Evolutionary conservation across 1,284 basidiomycete genomes (phyloP).

Genomic region (Irpex rosettiformis): DNA sequence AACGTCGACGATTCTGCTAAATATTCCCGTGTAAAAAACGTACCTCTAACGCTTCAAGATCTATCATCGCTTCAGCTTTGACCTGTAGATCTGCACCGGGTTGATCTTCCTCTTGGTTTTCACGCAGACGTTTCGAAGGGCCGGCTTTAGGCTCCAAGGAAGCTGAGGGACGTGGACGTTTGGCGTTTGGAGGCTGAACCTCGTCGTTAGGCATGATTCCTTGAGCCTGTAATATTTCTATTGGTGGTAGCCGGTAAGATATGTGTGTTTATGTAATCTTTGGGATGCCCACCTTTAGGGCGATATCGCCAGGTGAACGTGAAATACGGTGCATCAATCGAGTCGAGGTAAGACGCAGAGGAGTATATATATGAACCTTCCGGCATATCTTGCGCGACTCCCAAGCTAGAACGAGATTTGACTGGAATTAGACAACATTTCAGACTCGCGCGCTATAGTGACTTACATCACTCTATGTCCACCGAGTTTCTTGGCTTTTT

Average conservation of each 20-base stretch:
- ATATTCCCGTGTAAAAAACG: background rate
- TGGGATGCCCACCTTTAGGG: background rate
- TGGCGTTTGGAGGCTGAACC: background rate
- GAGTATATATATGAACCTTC: too few species aligned
- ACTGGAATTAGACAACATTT: too few species aligned
- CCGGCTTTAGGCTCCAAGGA: background rate
- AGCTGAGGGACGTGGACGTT: background rate
- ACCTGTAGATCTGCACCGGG: background rate
- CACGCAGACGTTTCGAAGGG: background rate
- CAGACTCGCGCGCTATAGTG: too few species aligned
- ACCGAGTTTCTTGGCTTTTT: background rate
- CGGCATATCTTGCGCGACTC: too few species aligned
- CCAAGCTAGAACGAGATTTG: too few species aligned
- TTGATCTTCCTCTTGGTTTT: too few species aligned
- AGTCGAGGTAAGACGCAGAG: too few species aligned
- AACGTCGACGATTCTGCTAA: background rate
- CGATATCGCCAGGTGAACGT: background rate
- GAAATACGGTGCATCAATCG: too few species aligned
- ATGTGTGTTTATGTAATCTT: background rate
- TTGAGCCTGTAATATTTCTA: background rate
- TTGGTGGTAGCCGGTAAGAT: background rate
- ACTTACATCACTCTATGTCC: background rate
- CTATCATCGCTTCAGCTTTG: background rate
- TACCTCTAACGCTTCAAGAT: background rate
- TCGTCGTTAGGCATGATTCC: background rate